Evolutionary conservation across 495 filamentous ascomycete species (phyloP).

Genomic region (Neohortaea acidophila): DNA sequence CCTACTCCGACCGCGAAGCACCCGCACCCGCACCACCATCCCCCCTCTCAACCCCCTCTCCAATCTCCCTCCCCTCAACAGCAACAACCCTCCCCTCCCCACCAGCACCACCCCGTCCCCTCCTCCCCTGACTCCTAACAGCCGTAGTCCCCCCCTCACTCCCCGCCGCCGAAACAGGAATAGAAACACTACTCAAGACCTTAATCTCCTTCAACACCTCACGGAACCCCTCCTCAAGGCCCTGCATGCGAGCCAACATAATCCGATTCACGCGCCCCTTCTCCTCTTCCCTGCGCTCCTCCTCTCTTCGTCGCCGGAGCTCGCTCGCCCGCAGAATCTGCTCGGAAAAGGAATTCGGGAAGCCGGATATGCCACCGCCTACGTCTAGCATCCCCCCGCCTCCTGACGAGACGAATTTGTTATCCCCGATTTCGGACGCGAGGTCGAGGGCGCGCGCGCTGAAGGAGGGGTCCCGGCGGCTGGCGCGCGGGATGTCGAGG

Average conservation of each 20-base stretch:
- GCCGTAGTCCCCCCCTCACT: not conserved
- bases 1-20: too few species aligned
- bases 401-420: constrained; percentile 32
- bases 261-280: constrained; percentile 55
- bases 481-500: constrained; percentile 18
- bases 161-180: not conserved
- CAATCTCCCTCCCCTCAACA: too few species aligned
- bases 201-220: constrained; percentile 77
- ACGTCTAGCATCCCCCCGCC: constrained; percentile 57
- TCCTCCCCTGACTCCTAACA: too few species aligned
- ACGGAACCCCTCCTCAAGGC: constrained; percentile 69
- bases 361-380: constrained; percentile 53
- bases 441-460: constrained; percentile 41
- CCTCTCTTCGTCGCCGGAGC: constrained; percentile 4
- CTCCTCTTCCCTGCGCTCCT: constrained; percentile 39
- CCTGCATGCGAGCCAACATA: constrained; percentile 85
- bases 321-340: constrained; percentile 25
- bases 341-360: constrained; percentile 18
- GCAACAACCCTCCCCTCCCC: too few species aligned
- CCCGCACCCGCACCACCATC: too few species aligned
- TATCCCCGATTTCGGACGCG: constrained; percentile 58
- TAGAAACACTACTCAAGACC: constrained; percentile 31
- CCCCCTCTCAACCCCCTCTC: too few species aligned
- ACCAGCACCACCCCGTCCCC: too few species aligned
- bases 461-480: constrained; percentile 32